Evolutionary conservation across 345 rosid genomes (phyloP).

Genomic region (Luvunga scandens): DNA sequence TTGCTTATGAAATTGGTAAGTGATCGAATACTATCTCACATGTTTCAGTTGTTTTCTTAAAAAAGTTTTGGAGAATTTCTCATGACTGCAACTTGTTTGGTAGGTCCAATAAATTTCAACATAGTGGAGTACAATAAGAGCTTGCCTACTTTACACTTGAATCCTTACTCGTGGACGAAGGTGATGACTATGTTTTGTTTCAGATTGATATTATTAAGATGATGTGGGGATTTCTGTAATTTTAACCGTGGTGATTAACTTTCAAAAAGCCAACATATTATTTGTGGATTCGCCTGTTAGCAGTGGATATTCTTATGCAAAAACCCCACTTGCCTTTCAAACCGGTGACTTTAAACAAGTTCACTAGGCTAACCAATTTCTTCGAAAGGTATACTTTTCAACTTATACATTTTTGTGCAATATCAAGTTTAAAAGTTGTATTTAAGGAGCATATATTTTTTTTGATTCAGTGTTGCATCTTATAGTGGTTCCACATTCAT

Average conservation of each 20-base stretch:
- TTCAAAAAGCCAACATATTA: slow-evolving; percentile 61
- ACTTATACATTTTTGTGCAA: background rate
- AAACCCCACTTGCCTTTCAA: slow-evolving; percentile 27
- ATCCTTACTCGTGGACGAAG: slow-evolving; percentile 73
- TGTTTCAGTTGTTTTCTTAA: background rate
- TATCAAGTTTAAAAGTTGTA: background rate
- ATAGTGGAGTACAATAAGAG: slow-evolving; percentile 58
- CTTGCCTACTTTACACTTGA: slow-evolving; percentile 55
- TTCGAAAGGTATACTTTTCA: slow-evolving; percentile 42
- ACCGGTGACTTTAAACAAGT: slow-evolving; percentile 51
- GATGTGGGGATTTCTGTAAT: background rate
- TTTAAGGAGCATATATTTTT: background rate
- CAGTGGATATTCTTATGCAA: slow-evolving; percentile 72
- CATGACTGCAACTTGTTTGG: background rate
- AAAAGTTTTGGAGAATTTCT: background rate
- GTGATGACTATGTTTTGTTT: slow-evolving; percentile 13
- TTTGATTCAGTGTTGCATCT: background rate
- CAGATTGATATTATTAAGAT: background rate
- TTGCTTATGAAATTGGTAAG: slow-evolving; percentile 54
- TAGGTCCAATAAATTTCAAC: slow-evolving; percentile 68
- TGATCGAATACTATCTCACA: too few relatives aligned
- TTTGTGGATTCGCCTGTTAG: slow-evolving; percentile 76
- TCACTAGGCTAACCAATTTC: slow-evolving; percentile 43
- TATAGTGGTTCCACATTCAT: slow-evolving; percentile 9
- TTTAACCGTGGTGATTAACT: background rate